These are phyloP conservation scores for Suhomyces panamericanus DNA, from an alignment of 1,139 yeast genomes.

Conservation along the genomic window DNA sequence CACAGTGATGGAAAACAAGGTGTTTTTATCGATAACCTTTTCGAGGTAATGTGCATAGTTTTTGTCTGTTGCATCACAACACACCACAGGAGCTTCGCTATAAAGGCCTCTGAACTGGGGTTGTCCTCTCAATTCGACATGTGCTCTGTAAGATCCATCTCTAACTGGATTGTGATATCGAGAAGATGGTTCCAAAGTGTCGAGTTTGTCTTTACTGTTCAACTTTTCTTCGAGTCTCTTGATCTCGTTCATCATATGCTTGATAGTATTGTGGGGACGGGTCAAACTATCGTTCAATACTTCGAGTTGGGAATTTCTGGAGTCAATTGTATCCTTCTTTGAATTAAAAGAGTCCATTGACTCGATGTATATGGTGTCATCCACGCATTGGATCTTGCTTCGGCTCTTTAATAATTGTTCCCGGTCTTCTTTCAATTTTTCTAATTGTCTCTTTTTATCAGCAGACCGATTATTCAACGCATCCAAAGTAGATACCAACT, in stretches of 20 bases:
- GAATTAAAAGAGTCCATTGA: constrained; percentile 16
- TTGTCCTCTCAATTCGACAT: constrained; percentile 30
- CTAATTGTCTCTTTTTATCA: constrained; percentile 27
- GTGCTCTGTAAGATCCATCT: constrained; percentile 35
- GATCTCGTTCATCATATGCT: constrained; percentile 7
- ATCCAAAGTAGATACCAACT: constrained; percentile 19
- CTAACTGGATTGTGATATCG: constrained; percentile 29
- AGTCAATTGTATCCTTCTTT: constrained; percentile 14
- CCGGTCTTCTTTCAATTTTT: constrained; percentile 18
- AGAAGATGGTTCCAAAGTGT: constrained; percentile 35
- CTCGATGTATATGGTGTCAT: constrained; percentile 20
- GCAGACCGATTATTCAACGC: constrained; percentile 23
- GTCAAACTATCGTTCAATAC: constrained; percentile 10
- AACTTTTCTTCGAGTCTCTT: constrained; percentile 28
- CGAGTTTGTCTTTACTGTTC: constrained; percentile 53
- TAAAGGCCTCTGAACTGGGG: constrained; percentile 41
- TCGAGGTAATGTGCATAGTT: constrained; percentile 58
- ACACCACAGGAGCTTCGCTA: constrained; percentile 76
- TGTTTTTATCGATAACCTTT: constrained; percentile 53
- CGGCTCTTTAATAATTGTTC: constrained; percentile 17
- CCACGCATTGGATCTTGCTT: constrained; percentile 17
- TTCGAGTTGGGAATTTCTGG: constrained; percentile 12
- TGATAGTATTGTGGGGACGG: constrained; percentile 12
- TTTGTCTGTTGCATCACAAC: constrained; percentile 54
- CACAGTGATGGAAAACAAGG: constrained; percentile 52